Evolutionary conservation across 23 red algal genomes (phyloP), one percentile per base, ranked within the genome.

Genomic region (Gracilaria vermiculophylla): DNA sequence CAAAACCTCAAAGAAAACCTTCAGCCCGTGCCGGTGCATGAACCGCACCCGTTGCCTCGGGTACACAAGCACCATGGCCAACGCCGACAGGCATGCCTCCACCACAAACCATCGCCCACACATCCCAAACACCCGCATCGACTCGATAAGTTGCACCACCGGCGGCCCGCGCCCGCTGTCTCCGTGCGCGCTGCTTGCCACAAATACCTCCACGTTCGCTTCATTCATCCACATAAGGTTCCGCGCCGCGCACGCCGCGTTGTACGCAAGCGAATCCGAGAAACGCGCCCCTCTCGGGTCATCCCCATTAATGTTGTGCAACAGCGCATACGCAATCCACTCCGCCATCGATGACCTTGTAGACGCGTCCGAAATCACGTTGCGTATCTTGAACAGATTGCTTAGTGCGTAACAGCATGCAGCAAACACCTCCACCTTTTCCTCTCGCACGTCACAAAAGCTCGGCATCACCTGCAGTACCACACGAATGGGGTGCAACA

Each of bases 151-250:
- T 5, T 41, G 31, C 6, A 35, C 19, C 6, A 70, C 19, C 14
- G 64, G 64, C 15, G 4, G 64, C 20, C 64, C 64, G 6, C 35
- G 33, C 43, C 43, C 42, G 5, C 1, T 20, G 13, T 58, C 50
- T 3, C n/a, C 64, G 11, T 60, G 55, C 1, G 35, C 2, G 37
- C 64, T 40, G 20, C 64, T 41, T 16, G 64, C 36, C 31, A 72
- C 48, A 71, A 90, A 90, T 61, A 74, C 75, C 31, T 50, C 16
- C 17, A 71, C 56, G 52, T 90, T 90, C 4, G 20, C 75, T 31
- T 78, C 57, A 40, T 90, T 90, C 75, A 62, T 66, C 86, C 86
- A 90, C 39, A 80, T 90, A 12, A 80, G 69, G 60, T 90, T 90
- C 23, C 86, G 86, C 2, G 86, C 86, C 27, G 86, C 86, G 1